Conservation (phyloP, 202 grass and related monocot genomes). For the Setaria italica region DNA sequence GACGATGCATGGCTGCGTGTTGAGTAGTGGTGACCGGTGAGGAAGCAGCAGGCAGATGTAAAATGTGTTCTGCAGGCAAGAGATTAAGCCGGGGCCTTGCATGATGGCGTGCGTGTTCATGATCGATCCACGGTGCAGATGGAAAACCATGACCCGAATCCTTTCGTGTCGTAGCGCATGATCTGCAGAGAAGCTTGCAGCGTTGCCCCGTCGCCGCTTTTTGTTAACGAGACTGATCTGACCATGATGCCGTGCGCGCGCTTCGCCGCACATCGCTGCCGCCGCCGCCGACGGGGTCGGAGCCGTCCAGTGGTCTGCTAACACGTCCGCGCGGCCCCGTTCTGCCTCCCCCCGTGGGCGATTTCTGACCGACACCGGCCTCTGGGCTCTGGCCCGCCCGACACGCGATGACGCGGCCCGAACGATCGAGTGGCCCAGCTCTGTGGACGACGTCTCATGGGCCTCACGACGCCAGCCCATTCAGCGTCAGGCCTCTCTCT, state of each 20-base stretch:
- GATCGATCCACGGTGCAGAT: not conserved
- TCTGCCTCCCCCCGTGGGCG: too few species aligned
- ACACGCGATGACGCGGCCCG: too few species aligned
- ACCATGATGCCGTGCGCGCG: too few species aligned
- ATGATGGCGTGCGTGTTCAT: not conserved
- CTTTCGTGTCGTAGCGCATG: not conserved
- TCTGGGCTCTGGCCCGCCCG: too few species aligned
- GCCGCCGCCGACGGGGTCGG: too few species aligned
- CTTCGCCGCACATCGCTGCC: not conserved
- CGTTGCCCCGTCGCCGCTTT: not conserved
- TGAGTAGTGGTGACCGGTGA: not conserved
- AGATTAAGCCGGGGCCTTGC: not conserved
- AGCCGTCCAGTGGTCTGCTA: too few species aligned
- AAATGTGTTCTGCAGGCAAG: slow-evolving; percentile 11
- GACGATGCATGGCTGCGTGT: not conserved
- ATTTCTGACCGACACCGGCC: too few species aligned
- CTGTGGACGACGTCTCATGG: too few species aligned
- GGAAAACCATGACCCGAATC: not conserved
- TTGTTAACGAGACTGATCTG: not conserved
- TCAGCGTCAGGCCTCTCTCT: too few species aligned
- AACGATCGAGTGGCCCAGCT: too few species aligned
- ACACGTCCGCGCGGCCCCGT: too few species aligned
- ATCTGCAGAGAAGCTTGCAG: not conserved
- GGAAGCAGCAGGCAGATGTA: slow-evolving; percentile 5
- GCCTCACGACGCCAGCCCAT: too few species aligned